Percentiles rank a stretch among this genome's conserved stretches.
Evolutionary conservation across 2,329 filamentous ascomycete species (phyloP).

Genomic region (Ceratocystis huliohia): DNA sequence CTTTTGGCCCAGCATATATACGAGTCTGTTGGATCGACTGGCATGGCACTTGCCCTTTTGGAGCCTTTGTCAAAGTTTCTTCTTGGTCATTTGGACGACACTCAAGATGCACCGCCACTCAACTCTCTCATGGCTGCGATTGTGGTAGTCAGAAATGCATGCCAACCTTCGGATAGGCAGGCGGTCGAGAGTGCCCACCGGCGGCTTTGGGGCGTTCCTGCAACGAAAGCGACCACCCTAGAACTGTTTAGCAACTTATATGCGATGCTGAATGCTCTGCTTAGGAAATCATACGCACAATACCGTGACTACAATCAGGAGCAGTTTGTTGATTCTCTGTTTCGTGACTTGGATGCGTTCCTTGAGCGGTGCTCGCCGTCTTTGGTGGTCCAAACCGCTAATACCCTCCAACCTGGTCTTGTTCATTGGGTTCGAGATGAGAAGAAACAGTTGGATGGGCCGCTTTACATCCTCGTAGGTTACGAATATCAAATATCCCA

Average conservation of each 20-base stretch:
- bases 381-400: conserved; percentile 43
- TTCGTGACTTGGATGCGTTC: conserved; percentile 43
- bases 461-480: conserved; percentile 35
- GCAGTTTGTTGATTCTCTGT: conserved; percentile 33
- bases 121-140: conserved; percentile 29
- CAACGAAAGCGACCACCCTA: conserved; percentile 33
- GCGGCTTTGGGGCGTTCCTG: conserved; percentile 50
- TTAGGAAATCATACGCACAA: conserved; percentile 43
- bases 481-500: background rate
- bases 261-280: conserved; percentile 40
- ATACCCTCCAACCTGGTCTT: conserved; percentile 49
- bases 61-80: conserved; percentile 53
- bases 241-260: conserved; percentile 59
- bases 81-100: conserved; percentile 21
- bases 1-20: conserved; percentile 44
- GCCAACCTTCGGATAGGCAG: conserved; percentile 46
- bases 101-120: conserved; percentile 17
- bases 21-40: conserved; percentile 53
- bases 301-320: conserved; percentile 31
- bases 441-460: conserved; percentile 27
- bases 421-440: conserved; percentile 48
- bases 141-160: conserved; percentile 37
- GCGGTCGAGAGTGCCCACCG: conserved; percentile 53
- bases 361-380: conserved; percentile 37
- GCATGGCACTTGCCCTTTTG: conserved; percentile 51